Conservation (phyloP, 257 asterid genomes). For the Capsicum pubescens region DNA sequence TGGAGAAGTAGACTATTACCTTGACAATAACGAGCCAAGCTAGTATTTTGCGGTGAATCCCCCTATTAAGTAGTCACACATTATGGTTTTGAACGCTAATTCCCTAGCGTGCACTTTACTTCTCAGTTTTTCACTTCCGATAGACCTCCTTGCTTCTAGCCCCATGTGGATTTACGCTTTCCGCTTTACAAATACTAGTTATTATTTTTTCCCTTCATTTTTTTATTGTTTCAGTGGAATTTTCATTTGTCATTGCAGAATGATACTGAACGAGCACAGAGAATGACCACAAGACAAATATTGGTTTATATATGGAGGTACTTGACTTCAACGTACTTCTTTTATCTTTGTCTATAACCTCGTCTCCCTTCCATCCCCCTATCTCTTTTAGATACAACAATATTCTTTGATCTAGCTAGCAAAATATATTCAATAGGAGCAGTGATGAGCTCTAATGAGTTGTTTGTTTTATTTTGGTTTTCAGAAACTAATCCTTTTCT, state of each 20-base stretch:
- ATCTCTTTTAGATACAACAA: neutral
- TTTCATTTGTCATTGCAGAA: conserved; percentile 48
- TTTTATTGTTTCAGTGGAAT: conserved; percentile 13
- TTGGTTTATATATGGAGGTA: conserved; percentile 83
- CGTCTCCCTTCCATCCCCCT: neutral
- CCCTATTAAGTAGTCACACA: neutral
- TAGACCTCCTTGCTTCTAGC: neutral
- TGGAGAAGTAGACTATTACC: neutral
- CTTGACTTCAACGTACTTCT: neutral
- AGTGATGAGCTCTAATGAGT: neutral
- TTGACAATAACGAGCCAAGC: neutral
- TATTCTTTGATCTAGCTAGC: neutral
- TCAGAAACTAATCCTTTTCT: conserved; percentile 7
- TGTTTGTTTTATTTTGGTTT: neutral
- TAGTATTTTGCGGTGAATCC: conserved; percentile 4
- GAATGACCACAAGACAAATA: conserved; percentile 70
- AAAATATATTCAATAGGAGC: neutral
- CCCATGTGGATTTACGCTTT: neutral
- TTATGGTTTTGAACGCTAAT: neutral
- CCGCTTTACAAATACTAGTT: neutral
- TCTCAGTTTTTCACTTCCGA: no score
- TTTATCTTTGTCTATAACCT: neutral
- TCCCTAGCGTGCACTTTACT: neutral
- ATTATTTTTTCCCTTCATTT: conserved; percentile 15
- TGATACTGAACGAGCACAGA: conserved; percentile 65